Base-by-base conservation (phyloP, 1,284 basidiomycete species). In the Tylopilus sp. region DNA sequence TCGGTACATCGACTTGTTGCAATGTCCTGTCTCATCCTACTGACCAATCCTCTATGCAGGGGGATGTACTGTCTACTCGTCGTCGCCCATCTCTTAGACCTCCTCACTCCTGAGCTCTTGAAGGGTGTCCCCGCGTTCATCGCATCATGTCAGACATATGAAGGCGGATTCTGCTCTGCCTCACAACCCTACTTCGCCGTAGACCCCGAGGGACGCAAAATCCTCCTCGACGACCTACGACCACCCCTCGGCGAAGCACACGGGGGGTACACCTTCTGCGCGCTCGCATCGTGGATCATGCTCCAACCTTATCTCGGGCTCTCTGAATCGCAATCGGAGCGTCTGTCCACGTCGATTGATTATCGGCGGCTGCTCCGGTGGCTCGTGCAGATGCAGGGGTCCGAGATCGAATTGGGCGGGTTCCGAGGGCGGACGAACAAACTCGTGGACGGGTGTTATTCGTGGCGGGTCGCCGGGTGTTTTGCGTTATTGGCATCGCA, bases 381-480 rank as follows among this genome's bases (percentile, higher is more conserved):
- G 97, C 86, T 93, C 1, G 89, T 88, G 0, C 84, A 91, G 57
- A 93, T 98, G 91, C 98, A 99, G 77, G 96, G 96, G 0, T 80
- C 74, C 1, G 90, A 91, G 33, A 86, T 88, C 33, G 97, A 99
- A 74, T 86, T 96, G 5, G 97, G 96, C 5, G 98, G 97, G 0
- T 99, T 99, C 81, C 88, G 89, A 56, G 98, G 98, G 0, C 85
- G 98, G 53, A 95, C 95, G 65, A 99, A 99, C 80, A 99, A 99
- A 81, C 88, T 99, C 18, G 97, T 99, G 0, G 98, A 99, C 75
- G 98, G 97, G 4, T 99, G 98, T 81, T 99, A 99, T 79, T 92
- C 94, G 39, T 99, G 98, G 98, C 99, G 96, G 94, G 95, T 97
- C 36, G 97, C 95, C 4, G 97, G 97, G 0, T 87, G 93, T n/a